Conservation (phyloP, 2,329 filamentous ascomycete genomes). For the Ceratocystis lukuohia region DNA sequence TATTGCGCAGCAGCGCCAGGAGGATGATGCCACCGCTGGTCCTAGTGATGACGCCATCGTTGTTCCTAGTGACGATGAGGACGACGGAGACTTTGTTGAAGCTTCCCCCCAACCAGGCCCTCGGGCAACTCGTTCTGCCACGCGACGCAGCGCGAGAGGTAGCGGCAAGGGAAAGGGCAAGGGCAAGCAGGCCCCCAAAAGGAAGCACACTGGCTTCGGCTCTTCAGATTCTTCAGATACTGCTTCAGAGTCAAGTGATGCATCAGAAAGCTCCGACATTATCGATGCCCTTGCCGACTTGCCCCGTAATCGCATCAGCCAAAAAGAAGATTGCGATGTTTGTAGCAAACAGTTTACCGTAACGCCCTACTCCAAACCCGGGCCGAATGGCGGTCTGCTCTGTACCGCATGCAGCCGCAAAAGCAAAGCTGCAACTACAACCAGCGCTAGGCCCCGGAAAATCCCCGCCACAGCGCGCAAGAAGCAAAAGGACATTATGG, state of each 20-base stretch:
- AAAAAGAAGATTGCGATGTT: slow-evolving; percentile 75
- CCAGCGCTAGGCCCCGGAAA: slow-evolving; percentile 29
- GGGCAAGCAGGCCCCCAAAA: slow-evolving; percentile 13
- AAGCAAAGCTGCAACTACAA: slow-evolving; percentile 29
- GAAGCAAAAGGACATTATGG: slow-evolving; percentile 71
- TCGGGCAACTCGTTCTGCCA: not conserved
- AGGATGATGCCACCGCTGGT: slow-evolving; percentile 10
- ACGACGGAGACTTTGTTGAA: not conserved
- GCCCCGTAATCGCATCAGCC: slow-evolving; percentile 43
- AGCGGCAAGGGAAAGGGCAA: slow-evolving; percentile 9
- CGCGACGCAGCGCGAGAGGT: not conserved
- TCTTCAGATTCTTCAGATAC: slow-evolving; percentile 19
- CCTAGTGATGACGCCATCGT: not conserved
- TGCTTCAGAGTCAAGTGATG: slow-evolving; percentile 25
- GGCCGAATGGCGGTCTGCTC: slow-evolving; percentile 71
- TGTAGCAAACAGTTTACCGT: slow-evolving; percentile 87
- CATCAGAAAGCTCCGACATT: slow-evolving; percentile 37
- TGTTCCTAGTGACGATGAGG: not conserved
- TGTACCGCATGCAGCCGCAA: slow-evolving; percentile 65
- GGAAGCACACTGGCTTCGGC: slow-evolving; percentile 21
- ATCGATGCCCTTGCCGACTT: not conserved
- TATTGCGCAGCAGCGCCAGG: slow-evolving; percentile 23
- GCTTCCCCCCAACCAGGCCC: not conserved
- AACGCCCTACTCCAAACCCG: slow-evolving; percentile 72
- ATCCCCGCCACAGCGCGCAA: slow-evolving; percentile 10